A percentile compares a stretch with the other conserved stretches of the same genome.
Evolutionary conservation across 495 filamentous ascomycete genomes (phyloP).

Genomic region (Melanomma pulvis-pyrius): DNA sequence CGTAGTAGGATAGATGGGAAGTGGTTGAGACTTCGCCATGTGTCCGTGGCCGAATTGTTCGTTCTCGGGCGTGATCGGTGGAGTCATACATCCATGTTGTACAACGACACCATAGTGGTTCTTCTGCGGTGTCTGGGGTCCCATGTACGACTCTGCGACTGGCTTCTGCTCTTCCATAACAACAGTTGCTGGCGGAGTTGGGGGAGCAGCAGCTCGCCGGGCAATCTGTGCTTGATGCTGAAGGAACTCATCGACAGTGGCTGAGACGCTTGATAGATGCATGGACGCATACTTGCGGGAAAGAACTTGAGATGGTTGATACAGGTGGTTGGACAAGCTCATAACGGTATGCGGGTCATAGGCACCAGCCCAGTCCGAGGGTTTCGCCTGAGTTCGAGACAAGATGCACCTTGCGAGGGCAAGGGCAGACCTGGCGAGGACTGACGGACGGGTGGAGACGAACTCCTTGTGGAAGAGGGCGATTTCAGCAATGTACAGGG

Average conservation of each 20-base stretch:
- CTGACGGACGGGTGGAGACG: conserved; percentile 83
- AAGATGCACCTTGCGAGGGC: conserved; percentile 87
- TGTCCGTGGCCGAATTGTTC: conserved; percentile 38
- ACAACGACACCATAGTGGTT: conserved; percentile 60
- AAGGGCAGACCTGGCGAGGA: conserved; percentile 85
- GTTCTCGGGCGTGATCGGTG: conserved; percentile 89
- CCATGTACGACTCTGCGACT: conserved; percentile 51
- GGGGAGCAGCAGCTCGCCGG: conserved; percentile 58
- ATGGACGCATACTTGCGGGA: conserved; percentile 84
- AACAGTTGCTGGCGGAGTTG: conserved; percentile 68
- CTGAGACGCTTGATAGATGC: conserved; percentile 79
- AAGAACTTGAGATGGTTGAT: conserved; percentile 83
- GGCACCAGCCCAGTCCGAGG: conserved; percentile 76
- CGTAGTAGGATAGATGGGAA: conserved; percentile 36
- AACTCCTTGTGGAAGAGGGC: conserved; percentile 96
- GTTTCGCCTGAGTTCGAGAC: conserved; percentile 71
- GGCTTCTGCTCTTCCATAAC: conserved; percentile 48
- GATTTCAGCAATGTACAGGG: conserved; percentile 90
- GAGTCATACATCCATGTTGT: conserved; percentile 84
- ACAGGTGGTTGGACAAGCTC: conserved; percentile 80
- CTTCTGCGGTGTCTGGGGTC: conserved; percentile 86
- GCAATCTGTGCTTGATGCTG: conserved; percentile 76
- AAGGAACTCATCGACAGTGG: conserved; percentile 82
- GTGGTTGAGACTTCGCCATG: conserved; percentile 33
- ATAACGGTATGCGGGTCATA: conserved; percentile 81